A percentile compares a stretch with the other conserved stretches of the same genome.
Conservation (phyloP, 139 green algal genomes). For the Picochlorum sp. region DNA sequence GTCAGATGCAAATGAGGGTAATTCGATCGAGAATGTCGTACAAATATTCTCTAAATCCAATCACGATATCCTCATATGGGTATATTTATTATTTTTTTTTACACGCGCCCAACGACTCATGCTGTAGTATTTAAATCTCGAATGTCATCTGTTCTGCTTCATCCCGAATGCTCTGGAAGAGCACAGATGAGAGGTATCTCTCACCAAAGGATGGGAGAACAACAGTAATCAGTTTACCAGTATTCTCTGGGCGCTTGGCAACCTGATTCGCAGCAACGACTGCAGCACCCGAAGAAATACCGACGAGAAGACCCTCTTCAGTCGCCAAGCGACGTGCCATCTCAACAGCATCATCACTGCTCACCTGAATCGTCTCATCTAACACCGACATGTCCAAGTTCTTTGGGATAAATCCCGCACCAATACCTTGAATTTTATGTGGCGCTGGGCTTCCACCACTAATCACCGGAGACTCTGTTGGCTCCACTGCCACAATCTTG, state of each 20-base stretch:
- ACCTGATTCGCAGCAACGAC: conserved; percentile 55
- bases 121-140: conserved; percentile 17
- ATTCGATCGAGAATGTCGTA: background rate
- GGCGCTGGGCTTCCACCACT: conserved; percentile 64
- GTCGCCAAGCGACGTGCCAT: conserved; percentile 76
- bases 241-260: conserved; percentile 76
- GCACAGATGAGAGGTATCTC: conserved; percentile 77
- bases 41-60: too few species aligned
- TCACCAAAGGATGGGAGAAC: conserved; percentile 88
- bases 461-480: conserved; percentile 55
- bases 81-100: background rate
- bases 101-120: background rate
- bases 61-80: too few species aligned
- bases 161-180: conserved; percentile 75
- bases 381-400: conserved; percentile 75
- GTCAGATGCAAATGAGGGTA: background rate
- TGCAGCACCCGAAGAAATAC: conserved; percentile 62
- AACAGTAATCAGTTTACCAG: conserved; percentile 65
- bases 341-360: conserved; percentile 69
- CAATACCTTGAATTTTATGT: conserved; percentile 96
- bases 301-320: conserved; percentile 74
- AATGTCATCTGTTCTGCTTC: conserved; percentile 82
- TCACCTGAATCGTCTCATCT: conserved; percentile 77
- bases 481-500: conserved; percentile 68
- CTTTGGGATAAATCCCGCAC: conserved; percentile 91